These are phyloP conservation scores for Leishmania turanica DNA, from an alignment of 208 protist species.

Conservation along the genomic window DNA sequence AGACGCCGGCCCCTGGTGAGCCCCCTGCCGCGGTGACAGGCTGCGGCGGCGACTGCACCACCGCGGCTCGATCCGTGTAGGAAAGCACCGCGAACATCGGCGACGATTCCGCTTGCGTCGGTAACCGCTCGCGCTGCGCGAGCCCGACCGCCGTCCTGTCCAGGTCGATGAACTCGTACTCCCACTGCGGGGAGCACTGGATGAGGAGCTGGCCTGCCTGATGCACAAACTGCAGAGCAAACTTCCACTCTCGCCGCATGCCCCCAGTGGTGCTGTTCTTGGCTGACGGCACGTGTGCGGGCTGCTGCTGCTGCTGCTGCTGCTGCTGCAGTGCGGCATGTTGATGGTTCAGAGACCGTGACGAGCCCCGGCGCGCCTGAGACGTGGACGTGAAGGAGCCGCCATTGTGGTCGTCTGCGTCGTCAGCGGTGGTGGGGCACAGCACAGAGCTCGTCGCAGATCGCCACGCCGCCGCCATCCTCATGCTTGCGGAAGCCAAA, in stretches of 20 bases:
- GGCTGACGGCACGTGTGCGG: neutral
- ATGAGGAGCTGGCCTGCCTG: slow-evolving; percentile 66
- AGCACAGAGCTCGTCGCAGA: neutral
- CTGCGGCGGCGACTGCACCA: slow-evolving; percentile 18
- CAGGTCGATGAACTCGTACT: slow-evolving; percentile 83
- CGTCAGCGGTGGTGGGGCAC: slow-evolving; percentile 1
- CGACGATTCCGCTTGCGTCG: neutral
- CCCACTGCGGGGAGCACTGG: slow-evolving; percentile 79
- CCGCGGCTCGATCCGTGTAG: slow-evolving; percentile 68
- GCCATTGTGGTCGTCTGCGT: slow-evolving; percentile 1
- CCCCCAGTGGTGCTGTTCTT: slow-evolving; percentile 35
- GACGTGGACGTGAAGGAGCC: neutral
- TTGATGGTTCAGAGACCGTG: neutral
- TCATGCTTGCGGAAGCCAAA: neutral
- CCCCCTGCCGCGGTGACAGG: neutral
- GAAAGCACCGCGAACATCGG: slow-evolving; percentile 44
- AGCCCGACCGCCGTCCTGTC: slow-evolving; percentile 35
- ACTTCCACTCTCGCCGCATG: slow-evolving; percentile 92
- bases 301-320: neutral
- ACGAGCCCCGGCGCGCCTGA: neutral
- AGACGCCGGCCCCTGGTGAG: neutral
- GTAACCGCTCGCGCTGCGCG: slow-evolving; percentile 18
- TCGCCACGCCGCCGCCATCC: neutral
- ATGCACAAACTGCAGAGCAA: slow-evolving; percentile 73
- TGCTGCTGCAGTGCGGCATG: neutral